Conservation (phyloP, 2,329 filamentous ascomycete species). For the Stemphylium vesicarium region DNA sequence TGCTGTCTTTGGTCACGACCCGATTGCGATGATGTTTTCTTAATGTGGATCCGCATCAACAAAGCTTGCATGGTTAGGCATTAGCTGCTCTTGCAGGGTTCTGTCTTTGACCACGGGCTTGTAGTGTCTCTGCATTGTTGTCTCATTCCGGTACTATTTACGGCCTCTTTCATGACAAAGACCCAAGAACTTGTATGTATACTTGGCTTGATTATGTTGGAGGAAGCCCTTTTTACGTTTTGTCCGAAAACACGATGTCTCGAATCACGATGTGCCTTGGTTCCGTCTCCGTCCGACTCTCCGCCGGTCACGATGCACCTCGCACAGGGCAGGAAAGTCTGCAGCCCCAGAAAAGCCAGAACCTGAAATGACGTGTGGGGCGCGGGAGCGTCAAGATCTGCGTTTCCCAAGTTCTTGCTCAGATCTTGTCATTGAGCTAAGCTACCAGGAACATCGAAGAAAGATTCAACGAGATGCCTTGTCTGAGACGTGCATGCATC, state of each 20-base stretch:
- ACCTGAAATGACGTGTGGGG: slow-evolving; percentile 14
- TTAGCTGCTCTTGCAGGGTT: slow-evolving; percentile 2
- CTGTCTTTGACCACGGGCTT: slow-evolving; percentile 1
- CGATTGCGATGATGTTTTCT: too few relatives aligned
- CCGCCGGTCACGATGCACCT: slow-evolving; percentile 1
- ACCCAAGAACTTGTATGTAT: too few relatives aligned
- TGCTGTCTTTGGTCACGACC: too few relatives aligned
- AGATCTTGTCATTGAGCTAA: slow-evolving; percentile 1
- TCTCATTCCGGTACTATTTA: background rate
- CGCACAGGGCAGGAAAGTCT: slow-evolving; percentile 1
- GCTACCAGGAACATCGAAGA: background rate
- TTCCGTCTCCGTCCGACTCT: slow-evolving; percentile 5
- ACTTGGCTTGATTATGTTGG: background rate
- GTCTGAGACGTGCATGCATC: background rate
- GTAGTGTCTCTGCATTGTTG: background rate
- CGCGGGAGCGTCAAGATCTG: slow-evolving; percentile 14
- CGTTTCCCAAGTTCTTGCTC: background rate
- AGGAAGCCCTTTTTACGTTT: background rate
- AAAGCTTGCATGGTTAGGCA: too few relatives aligned
- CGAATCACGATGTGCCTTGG: background rate
- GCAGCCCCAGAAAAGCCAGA: slow-evolving; percentile 2
- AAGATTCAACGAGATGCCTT: background rate
- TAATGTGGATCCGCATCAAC: too few relatives aligned
- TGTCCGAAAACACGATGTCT: background rate
- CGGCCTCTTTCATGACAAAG: background rate